These are phyloP conservation scores for Phanerochaete sordida DNA, from an alignment of 768 basidiomycete genomes.

Conservation along the genomic window DNA sequence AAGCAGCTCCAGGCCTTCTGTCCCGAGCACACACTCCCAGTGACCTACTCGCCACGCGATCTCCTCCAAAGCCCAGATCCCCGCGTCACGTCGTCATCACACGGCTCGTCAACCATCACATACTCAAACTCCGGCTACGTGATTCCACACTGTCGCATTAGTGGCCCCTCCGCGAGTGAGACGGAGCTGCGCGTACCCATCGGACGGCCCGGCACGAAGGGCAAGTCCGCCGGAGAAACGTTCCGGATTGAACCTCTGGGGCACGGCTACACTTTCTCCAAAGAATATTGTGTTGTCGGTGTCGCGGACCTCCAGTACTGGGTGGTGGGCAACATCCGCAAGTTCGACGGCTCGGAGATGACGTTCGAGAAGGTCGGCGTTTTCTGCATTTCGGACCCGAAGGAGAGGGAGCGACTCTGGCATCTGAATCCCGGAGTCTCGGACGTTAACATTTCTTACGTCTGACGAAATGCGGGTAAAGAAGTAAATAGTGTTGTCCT, in stretches of 20 bases:
- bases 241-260: not conserved
- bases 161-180: not conserved
- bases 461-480: too few species aligned
- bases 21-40: not conserved
- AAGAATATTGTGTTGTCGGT: not conserved
- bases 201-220: not conserved
- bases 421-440: not conserved
- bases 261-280: too few species aligned
- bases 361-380: not conserved
- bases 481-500: too few species aligned
- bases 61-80: too few species aligned
- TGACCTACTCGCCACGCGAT: not conserved
- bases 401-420: not conserved
- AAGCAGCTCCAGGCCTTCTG: not conserved
- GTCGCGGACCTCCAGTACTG: not conserved
- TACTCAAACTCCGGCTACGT: not conserved
- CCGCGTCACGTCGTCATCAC: too few species aligned
- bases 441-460: not conserved
- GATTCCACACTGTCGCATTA: not conserved
- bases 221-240: not conserved
- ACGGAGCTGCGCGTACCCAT: not conserved
- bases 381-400: not conserved
- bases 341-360: not conserved
- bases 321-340: not conserved
- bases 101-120: too few species aligned